phyloP scores from a whole-genome alignment of 768 basidiomycete species.

The Naematelia encephala region DNA sequence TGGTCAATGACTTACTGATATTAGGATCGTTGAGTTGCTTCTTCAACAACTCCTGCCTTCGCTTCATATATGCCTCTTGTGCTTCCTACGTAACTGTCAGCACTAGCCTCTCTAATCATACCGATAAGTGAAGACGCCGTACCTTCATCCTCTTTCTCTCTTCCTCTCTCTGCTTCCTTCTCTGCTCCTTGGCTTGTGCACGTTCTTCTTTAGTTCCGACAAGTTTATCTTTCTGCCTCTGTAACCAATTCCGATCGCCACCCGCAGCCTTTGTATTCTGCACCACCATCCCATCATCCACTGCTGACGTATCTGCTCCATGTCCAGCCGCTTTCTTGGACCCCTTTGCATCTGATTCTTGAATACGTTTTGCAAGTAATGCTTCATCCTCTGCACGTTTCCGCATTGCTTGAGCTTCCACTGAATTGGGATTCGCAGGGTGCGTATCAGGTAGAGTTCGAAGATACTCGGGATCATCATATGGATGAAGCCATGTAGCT shows the following conservation, averaged over 20 bases:
- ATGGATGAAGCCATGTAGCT: conserved; percentile 47
- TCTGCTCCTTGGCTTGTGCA: conserved; percentile 28
- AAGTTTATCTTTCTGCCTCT: conserved; percentile 36
- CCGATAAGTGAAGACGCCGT: no score
- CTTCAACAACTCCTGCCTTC: conserved; percentile 32
- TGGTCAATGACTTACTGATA: conserved; percentile 21
- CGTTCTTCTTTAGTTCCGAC: conserved; percentile 40
- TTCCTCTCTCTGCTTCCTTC: conserved; percentile 19
- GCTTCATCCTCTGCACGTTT: conserved; percentile 27
- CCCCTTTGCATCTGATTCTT: conserved; percentile 9
- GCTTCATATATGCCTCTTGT: conserved; percentile 27
- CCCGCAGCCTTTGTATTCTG: neutral
- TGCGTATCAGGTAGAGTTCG: conserved; percentile 40
- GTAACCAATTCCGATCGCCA: conserved; percentile 29
- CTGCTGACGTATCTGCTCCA: neutral
- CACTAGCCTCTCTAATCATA: no score
- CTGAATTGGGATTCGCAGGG: conserved; percentile 47
- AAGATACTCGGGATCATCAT: conserved; percentile 48
- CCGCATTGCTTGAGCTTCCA: conserved; percentile 25
- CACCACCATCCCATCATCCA: neutral
- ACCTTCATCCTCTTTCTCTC: conserved; percentile 37
- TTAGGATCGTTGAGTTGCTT: conserved; percentile 31
- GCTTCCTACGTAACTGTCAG: conserved; percentile 23
- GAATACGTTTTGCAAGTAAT: conserved; percentile 1
- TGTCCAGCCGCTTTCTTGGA: neutral